Conservation (phyloP, 768 basidiomycete genomes). For the Xerocomellus amylosporus region DNA sequence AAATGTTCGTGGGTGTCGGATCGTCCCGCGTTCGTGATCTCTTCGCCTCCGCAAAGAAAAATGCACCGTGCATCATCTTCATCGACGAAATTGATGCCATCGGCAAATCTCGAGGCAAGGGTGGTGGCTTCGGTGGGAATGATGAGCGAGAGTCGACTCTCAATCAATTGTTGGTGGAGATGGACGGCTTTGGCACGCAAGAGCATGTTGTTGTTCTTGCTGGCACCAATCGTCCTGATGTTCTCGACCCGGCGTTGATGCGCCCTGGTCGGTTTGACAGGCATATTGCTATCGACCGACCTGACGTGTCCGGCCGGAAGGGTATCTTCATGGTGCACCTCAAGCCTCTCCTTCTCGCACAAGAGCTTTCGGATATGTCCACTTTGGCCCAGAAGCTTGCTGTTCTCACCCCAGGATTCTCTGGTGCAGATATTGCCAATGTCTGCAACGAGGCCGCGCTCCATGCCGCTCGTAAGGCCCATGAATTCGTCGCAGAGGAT, state of each 20-base stretch:
- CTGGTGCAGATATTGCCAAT: constrained; percentile 98
- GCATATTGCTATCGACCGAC: constrained; percentile 92
- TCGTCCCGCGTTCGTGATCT: constrained; percentile 96
- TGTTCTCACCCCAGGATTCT: constrained; percentile 96
- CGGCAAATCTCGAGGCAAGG: constrained; percentile 84
- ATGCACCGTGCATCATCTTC: constrained; percentile 98
- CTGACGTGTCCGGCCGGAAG: constrained; percentile 89
- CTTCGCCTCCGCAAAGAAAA: constrained; percentile 95
- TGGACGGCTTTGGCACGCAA: constrained; percentile 98
- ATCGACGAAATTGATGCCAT: constrained; percentile 99
- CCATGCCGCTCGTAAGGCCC: constrained; percentile 83
- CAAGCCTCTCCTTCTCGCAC: constrained; percentile 69
- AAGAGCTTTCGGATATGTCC: constrained; percentile 46
- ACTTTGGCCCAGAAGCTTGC: constrained; percentile 88
- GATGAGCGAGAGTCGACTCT: constrained; percentile 97
- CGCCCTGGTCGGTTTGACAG: constrained; percentile 98
- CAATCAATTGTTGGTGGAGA: constrained; percentile 96
- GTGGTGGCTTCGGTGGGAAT: constrained; percentile 84
- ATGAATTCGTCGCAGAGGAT: constrained; percentile 72
- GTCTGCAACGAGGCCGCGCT: constrained; percentile 98
- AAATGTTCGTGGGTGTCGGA: constrained; percentile 99
- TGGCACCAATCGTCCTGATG: constrained; percentile 95
- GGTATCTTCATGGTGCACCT: constrained; percentile 96
- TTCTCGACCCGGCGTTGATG: constrained; percentile 92
- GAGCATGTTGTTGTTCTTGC: constrained; percentile 96